Evolutionary conservation across 129 eudicot species (phyloP), one percentile per base, ranked within the genome.

Genomic region (Silybum marianum): DNA sequence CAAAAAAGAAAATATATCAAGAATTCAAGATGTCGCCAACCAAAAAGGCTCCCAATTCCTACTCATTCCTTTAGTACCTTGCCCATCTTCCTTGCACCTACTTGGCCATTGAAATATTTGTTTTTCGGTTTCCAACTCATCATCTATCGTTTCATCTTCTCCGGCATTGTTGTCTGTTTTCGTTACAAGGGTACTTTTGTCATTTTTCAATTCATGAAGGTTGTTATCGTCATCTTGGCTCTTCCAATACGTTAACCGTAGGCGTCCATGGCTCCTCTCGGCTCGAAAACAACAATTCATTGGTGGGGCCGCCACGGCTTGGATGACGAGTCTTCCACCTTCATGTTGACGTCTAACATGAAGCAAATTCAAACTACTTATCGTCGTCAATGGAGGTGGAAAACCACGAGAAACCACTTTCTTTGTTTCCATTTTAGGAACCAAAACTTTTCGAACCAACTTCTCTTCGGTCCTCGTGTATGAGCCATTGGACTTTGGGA

Each of bases 371-470:
- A 84, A 70, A 19, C 90, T 85, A 26, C 86, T 80, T 19, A 86
- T 84, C 0, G 89, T 74, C 16, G 92, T 86, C 84, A 92, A 89
- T 4, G 94, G 97, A 71, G 94, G 97, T 19, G 97, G 97, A 81
- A 86, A 85, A 36, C 74, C 83, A 0, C 74, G 84, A 9, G 80
- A 30, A 54, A 9, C 74, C 24, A 32, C 69, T 76, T 85, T 38
- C 81, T 80, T 71, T 23, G 74, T 4, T 71, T 39, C 75, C 13
- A 7, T 32, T 62, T 22, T 36, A 16, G 73, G 73, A 32, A 70
- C 73, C 73, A 16, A 70, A 30, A 1, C 23, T 25, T 13, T 58
- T 25, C 39, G 66, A 34, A 6, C 30, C 7, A 75, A 24, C 23
- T 32, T 74, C n/a, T 8, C 75, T 69, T 28, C 25, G 48, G 24